Conservation (phyloP, 2,329 filamentous ascomycete genomes). For the Furcasterigmium furcatum region DNA sequence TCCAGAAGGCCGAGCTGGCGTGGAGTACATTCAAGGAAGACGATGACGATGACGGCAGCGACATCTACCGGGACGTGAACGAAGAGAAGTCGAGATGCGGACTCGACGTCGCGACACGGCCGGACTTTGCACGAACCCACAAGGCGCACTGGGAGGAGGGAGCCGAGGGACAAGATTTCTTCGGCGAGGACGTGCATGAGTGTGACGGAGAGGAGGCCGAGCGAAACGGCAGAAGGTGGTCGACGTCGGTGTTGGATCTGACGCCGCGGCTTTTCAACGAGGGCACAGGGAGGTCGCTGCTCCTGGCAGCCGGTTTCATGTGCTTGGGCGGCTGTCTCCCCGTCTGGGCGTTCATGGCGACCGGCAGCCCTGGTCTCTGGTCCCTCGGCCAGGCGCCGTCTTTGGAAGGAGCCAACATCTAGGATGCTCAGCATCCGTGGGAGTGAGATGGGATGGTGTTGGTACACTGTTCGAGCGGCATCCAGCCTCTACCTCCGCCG, state of each 20-base stretch:
- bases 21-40: slow-evolving; percentile 24
- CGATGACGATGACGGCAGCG: slow-evolving; percentile 20
- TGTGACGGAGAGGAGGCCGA: slow-evolving; percentile 3
- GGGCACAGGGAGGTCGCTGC: slow-evolving; percentile 21
- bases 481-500: slow-evolving; percentile 8
- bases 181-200: slow-evolving; percentile 9
- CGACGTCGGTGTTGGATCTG: slow-evolving; percentile 6
- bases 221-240: slow-evolving; percentile 1
- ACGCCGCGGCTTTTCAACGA: slow-evolving; percentile 11
- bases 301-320: slow-evolving; percentile 25
- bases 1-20: slow-evolving; percentile 37
- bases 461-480: slow-evolving; percentile 5
- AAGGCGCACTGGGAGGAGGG: slow-evolving; percentile 13
- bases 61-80: neutral
- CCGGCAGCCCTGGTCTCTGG: neutral
- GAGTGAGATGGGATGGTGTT: too few species aligned
- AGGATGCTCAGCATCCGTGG: too few species aligned
- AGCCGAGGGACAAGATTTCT: slow-evolving; percentile 14
- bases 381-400: neutral
- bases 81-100: neutral
- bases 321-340: slow-evolving; percentile 16
- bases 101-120: neutral
- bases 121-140: slow-evolving; percentile 3
- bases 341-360: slow-evolving; percentile 1
- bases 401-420: neutral